Base-by-base conservation (phyloP, 139 green algal genomes). In the Volvox africanus region DNA sequence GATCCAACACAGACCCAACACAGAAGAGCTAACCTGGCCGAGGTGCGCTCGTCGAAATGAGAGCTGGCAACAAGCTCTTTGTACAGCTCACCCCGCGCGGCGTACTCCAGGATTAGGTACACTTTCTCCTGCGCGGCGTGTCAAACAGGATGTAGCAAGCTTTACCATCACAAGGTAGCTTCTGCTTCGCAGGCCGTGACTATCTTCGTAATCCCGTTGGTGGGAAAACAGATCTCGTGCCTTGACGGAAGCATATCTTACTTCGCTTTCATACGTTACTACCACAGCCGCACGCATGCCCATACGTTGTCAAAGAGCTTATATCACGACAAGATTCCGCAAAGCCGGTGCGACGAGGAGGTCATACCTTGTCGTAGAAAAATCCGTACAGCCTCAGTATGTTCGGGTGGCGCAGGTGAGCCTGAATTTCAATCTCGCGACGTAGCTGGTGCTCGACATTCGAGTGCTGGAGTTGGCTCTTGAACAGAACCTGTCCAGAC, bases 91-190 rank as follows among this genome's bases (percentile, higher is more conserved):
- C 98, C 98, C 0, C 96, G 96, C 65, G 96, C 95, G 1, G 98
- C 98, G 89, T 98, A 99, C 95, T 99, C 98, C 83, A 99, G 95
- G 88, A 99, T 99, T n/a, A 99, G 96, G 93, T 99, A 99, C n/a
- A 99, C 97, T 32, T 97, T 95, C 78, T 95, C 93, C 91, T 95
- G 93, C 78, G 26, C 1, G 44, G 44, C 65, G 65, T 73, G 65
- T 24, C 21, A 73, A 24, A 73, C 5, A 16, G 24, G 65, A 73
- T 12, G 65, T 16, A 55, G 44, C 44, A 55, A 55, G 9, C 5
- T 14, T 55, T 55, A n/a, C n/a, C n/a, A n/a, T n/a, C n/a, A n/a
- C n/a, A n/a, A n/a, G n/a, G n/a, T n/a, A n/a, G n/a, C n/a, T n/a
- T n/a, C n/a, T n/a, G n/a, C n/a, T n/a, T n/a, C n/a, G n/a, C n/a